Conservation (phyloP, 805 yeast genomes). For the Metschnikowia similis region DNA sequence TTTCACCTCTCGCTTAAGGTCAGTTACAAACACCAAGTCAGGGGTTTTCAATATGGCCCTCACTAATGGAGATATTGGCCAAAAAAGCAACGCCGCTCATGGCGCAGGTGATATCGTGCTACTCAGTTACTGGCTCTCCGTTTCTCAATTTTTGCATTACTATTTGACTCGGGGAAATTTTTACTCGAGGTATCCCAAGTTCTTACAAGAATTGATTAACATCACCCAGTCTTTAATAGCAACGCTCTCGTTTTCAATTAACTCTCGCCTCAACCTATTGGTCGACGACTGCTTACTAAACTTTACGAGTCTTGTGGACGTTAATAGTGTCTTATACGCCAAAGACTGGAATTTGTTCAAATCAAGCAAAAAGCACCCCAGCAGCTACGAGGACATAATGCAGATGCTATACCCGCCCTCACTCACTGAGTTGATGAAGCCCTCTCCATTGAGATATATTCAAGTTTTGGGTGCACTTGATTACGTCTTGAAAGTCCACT, state of each 20-base stretch:
- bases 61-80: conserved; percentile 16
- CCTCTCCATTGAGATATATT: conserved; percentile 81
- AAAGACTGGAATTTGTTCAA: conserved; percentile 57
- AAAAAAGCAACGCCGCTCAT: conserved; percentile 9
- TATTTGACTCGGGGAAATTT: conserved; percentile 66
- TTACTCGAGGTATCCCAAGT: conserved; percentile 49
- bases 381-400: conserved; percentile 68
- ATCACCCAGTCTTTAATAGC: conserved; percentile 57
- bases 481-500: conserved; percentile 77
- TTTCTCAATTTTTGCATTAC: conserved; percentile 69
- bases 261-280: conserved; percentile 52
- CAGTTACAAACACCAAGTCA: conserved; percentile 56
- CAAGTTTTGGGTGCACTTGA: conserved; percentile 86
- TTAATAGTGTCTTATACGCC: conserved; percentile 70
- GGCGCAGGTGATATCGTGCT: conserved; percentile 61
- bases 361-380: conserved; percentile 38
- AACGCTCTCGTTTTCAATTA: conserved; percentile 63
- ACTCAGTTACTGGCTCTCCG: conserved; percentile 86
- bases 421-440: conserved; percentile 71
- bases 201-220: conserved; percentile 54
- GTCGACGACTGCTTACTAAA: conserved; percentile 67
- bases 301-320: conserved; percentile 79
- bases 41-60: conserved; percentile 49
- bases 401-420: conserved; percentile 83
- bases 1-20: conserved; percentile 56